phyloP scores from a whole-genome alignment of 805 yeast species.

The Metschnikowia aberdeeniae region DNA sequence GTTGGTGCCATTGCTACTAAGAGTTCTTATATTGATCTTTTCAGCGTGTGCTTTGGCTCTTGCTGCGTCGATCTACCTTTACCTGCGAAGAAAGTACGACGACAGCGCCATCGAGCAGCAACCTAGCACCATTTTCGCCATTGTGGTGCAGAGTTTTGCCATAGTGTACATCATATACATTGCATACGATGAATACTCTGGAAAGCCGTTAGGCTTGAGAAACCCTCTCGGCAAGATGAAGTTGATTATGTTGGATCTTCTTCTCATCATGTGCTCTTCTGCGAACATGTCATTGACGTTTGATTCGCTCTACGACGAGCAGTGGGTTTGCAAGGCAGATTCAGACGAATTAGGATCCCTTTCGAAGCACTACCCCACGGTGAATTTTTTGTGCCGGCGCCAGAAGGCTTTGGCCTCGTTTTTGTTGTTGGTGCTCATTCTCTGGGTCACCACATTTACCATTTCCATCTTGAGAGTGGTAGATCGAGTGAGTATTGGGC shows the following conservation, averaged over 20 bases:
- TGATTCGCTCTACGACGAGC: conserved; percentile 71
- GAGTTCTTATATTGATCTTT: conserved; percentile 48
- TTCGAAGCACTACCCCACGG: conserved; percentile 24
- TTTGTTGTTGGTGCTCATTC: conserved; percentile 64
- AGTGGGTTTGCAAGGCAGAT: conserved; percentile 66
- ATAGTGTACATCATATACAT: conserved; percentile 73
- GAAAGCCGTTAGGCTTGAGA: conserved; percentile 88
- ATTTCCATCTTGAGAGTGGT: conserved; percentile 81
- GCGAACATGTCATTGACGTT: conserved; percentile 86
- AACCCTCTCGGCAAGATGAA: conserved; percentile 80
- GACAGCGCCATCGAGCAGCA: conserved; percentile 54
- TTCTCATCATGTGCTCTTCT: conserved; percentile 83
- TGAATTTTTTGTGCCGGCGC: conserved; percentile 62
- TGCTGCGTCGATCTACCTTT: conserved; percentile 55
- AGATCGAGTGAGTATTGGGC: conserved; percentile 46
- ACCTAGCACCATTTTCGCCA: conserved; percentile 90
- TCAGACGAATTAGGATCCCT: conserved; percentile 15
- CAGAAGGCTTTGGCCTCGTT: conserved; percentile 79
- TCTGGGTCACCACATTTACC: conserved; percentile 85
- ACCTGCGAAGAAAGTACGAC: conserved; percentile 32
- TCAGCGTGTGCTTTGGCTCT: conserved; percentile 68
- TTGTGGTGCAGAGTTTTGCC: conserved; percentile 78
- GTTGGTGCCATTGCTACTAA: conserved; percentile 71
- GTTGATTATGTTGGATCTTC: conserved; percentile 73
- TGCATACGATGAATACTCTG: conserved; percentile 85